Evolutionary conservation across 2,329 filamentous ascomycete species (phyloP).

Genomic region (Chaetomium olivaceum): DNA sequence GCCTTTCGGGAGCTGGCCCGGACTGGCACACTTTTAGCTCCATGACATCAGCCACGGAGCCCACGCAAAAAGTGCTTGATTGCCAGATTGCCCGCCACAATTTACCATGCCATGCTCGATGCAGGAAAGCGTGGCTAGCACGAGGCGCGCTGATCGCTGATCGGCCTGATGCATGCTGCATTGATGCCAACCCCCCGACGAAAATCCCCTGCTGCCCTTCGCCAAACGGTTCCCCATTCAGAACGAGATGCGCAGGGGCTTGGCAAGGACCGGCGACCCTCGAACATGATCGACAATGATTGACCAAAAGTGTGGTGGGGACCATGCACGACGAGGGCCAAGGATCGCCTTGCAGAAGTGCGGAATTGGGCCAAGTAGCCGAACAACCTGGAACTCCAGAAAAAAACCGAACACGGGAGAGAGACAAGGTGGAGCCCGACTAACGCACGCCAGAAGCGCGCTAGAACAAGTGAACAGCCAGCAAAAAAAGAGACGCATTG

Average conservation of each 20-base stretch:
- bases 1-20: conserved; percentile 2
- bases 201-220: conserved; percentile 17
- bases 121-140: conserved; percentile 10
- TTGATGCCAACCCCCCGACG: neutral
- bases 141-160: conserved; percentile 13
- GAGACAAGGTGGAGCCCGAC: neutral
- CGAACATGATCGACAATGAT: conserved; percentile 13
- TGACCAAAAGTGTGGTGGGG: neutral
- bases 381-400: conserved; percentile 3
- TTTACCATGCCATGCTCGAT: neutral
- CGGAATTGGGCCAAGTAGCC: conserved; percentile 5
- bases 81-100: neutral
- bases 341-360: conserved; percentile 6
- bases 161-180: conserved; percentile 1
- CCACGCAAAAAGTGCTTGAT: neutral
- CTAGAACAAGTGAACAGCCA: conserved; percentile 26
- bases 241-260: neutral
- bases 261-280: conserved; percentile 3
- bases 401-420: conserved; percentile 12
- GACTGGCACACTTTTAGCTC: neutral
- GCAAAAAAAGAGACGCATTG: neutral
- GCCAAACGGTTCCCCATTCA: conserved; percentile 23
- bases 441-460: conserved; percentile 29
- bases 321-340: neutral
- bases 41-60: conserved; percentile 18